Evolutionary conservation across 768 basidiomycete species (phyloP).

Genomic region (Dioszegia crocea): DNA sequence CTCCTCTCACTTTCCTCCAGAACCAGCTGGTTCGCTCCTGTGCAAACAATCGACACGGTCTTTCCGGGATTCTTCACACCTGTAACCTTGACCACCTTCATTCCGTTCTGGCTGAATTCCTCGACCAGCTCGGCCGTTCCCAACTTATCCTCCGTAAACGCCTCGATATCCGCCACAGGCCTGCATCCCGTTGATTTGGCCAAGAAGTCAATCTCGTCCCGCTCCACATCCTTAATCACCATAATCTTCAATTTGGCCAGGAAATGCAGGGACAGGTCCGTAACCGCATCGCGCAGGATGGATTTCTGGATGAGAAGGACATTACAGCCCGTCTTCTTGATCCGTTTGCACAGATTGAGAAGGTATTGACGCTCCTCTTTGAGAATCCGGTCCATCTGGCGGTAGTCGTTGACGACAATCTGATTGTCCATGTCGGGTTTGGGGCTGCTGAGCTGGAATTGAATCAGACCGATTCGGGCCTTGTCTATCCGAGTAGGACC

Average conservation of each 20-base stretch:
- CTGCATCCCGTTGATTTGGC: constrained; percentile 91
- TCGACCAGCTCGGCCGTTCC: constrained; percentile 95
- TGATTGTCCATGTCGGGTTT: constrained; percentile 99
- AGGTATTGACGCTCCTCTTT: constrained; percentile 98
- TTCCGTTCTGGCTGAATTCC: constrained; percentile 69
- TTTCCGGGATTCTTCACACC: constrained; percentile 91
- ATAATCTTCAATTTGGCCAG: constrained; percentile 94
- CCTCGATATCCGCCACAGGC: constrained; percentile 94
- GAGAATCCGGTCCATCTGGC: constrained; percentile 99
- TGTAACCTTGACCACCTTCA: constrained; percentile 88
- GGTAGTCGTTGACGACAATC: constrained; percentile 97
- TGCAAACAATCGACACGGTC: constrained; percentile 92
- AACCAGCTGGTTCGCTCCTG: constrained; percentile 85
- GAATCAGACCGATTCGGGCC: constrained; percentile 95
- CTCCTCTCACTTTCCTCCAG: constrained; percentile 96
- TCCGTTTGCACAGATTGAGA: constrained; percentile 96
- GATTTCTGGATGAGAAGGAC: constrained; percentile 99
- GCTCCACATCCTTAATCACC: constrained; percentile 93
- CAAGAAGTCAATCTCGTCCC: constrained; percentile 97
- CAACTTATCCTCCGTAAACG: constrained; percentile 95
- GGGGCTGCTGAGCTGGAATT: constrained; percentile 95
- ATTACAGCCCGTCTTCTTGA: constrained; percentile 99
- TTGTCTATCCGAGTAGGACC: constrained; percentile 95
- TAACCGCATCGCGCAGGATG: constrained; percentile 97
- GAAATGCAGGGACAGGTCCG: constrained; percentile 94